phyloP scores from a whole-genome alignment of 345 rosid species.

The Brassica rapa region DNA sequence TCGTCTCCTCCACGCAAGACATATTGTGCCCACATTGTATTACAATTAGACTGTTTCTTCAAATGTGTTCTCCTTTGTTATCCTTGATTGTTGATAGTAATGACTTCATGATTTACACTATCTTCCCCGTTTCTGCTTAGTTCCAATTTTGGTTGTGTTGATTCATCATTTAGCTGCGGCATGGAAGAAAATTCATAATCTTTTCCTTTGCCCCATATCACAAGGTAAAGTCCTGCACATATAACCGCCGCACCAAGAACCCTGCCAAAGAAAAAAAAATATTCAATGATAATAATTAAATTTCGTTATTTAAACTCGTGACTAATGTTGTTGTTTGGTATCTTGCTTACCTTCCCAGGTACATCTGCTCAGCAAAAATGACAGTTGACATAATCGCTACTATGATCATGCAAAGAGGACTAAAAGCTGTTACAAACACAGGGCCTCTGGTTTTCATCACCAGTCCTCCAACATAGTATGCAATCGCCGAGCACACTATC shows the following conservation, averaged over 20 bases:
- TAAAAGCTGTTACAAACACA: conserved; percentile 85
- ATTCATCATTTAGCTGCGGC: conserved; percentile 13
- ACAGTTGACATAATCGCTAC: conserved; percentile 75
- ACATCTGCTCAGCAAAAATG: conserved; percentile 79
- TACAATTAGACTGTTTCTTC: conserved; percentile 9
- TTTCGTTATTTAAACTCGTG: not conserved
- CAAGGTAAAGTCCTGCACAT: conserved; percentile 75
- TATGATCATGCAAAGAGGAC: conserved; percentile 75
- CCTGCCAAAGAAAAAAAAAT: conserved; percentile 45
- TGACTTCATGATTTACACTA: conserved; percentile 38
- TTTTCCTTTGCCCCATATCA: conserved; percentile 85
- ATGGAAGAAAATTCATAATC: conserved; percentile 47
- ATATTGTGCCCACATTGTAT: not conserved
- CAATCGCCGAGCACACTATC: conserved; percentile 68
- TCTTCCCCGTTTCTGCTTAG: conserved; percentile 19
- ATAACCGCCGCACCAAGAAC: conserved; percentile 73
- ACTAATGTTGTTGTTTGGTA: not conserved
- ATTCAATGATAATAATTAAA: not conserved
- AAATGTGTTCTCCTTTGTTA: conserved; percentile 20
- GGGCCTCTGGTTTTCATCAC: conserved; percentile 87
- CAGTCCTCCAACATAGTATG: conserved; percentile 75
- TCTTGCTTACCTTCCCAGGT: conserved; percentile 69
- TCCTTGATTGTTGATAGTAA: conserved; percentile 34
- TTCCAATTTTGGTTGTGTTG: conserved; percentile 35
- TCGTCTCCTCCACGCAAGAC: not conserved